Conservation (phyloP, 78 protist genomes). For the Mantamonas sphyraenae region DNA sequence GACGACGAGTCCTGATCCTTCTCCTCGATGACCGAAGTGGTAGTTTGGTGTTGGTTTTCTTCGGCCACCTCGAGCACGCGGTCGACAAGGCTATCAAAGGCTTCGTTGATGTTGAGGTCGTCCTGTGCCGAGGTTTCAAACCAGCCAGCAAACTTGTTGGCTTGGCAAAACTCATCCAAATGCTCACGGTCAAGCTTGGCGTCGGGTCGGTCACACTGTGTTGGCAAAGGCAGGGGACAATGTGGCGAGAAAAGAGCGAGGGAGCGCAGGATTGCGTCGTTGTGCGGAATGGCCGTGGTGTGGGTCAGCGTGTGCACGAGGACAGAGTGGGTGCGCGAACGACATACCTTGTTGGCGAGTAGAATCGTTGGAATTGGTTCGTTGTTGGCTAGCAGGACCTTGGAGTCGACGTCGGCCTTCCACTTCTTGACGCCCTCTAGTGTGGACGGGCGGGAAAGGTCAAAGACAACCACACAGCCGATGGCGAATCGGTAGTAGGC, state of each 20-base stretch:
- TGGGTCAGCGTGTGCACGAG: too few relatives aligned
- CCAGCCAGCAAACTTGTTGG: slow-evolving; percentile 50
- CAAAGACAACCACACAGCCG: slow-evolving; percentile 56
- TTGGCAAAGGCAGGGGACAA: too few relatives aligned
- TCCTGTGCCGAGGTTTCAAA: slow-evolving; percentile 42
- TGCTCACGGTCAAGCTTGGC: slow-evolving; percentile 21
- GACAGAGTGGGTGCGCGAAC: neutral
- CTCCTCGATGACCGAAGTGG: too few relatives aligned
- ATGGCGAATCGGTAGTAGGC: slow-evolving; percentile 59
- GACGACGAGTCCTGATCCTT: too few relatives aligned
- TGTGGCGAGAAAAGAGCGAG: too few relatives aligned
- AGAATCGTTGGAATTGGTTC: slow-evolving; percentile 51
- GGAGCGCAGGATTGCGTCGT: too few relatives aligned
- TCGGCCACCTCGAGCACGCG: too few relatives aligned
- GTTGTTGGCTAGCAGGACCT: slow-evolving; percentile 46
- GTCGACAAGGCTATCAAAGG: too few relatives aligned
- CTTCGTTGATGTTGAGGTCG: slow-evolving; percentile 37
- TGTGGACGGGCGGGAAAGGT: slow-evolving; percentile 41
- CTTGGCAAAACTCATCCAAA: slow-evolving; percentile 39
- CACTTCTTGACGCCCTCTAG: slow-evolving; percentile 54
- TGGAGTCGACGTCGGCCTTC: slow-evolving; percentile 55
- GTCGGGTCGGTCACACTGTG: slow-evolving; percentile 21
- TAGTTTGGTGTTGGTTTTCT: too few relatives aligned
- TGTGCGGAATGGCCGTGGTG: too few relatives aligned
- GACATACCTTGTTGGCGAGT: slow-evolving; percentile 49